Percentiles rank a stretch among this genome's conserved stretches.
Evolutionary conservation across 805 yeast genomes (phyloP).

Genomic region (Schizosaccharomyces japonicus): DNA sequence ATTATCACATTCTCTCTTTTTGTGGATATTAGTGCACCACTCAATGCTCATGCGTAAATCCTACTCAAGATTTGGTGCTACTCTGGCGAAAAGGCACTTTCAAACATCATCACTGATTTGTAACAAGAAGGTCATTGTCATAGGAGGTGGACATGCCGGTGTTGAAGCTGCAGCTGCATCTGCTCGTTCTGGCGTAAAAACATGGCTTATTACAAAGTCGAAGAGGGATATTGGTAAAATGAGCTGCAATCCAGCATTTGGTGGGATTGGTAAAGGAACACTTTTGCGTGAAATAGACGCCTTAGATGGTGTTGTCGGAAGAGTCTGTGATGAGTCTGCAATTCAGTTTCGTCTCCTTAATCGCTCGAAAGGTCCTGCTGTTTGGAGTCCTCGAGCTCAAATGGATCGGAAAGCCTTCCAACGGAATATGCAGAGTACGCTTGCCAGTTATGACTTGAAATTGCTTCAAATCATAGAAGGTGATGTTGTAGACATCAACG

Average conservation of each 20-base stretch:
- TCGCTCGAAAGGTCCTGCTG: conserved; percentile 78
- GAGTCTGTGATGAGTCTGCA: conserved; percentile 79
- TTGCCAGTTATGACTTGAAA: conserved; percentile 20
- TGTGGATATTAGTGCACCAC: no score
- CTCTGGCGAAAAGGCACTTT: not conserved
- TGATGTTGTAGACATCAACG: conserved; percentile 60
- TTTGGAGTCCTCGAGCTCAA: conserved; percentile 95
- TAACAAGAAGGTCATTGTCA: conserved; percentile 33
- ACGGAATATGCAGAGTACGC: conserved; percentile 49
- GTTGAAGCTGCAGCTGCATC: conserved; percentile 90
- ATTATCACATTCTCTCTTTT: no score
- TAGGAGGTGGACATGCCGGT: conserved; percentile 98
- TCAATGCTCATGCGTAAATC: not conserved
- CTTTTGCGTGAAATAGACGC: conserved; percentile 84
- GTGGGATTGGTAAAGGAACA: conserved; percentile 96
- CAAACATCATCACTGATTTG: not conserved
- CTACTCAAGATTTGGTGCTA: not conserved
- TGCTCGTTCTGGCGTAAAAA: conserved; percentile 54
- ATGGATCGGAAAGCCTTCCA: conserved; percentile 67
- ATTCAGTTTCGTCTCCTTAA: conserved; percentile 74
- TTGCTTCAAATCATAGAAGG: conserved; percentile 43
- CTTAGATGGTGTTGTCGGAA: conserved; percentile 70
- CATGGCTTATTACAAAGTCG: conserved; percentile 57
- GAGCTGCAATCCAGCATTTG: conserved; percentile 92
- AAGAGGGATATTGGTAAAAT: conserved; percentile 66